Evolutionary conservation across 2,329 filamentous ascomycete genomes (phyloP).

Genomic region (Ophiostoma perfectum): DNA sequence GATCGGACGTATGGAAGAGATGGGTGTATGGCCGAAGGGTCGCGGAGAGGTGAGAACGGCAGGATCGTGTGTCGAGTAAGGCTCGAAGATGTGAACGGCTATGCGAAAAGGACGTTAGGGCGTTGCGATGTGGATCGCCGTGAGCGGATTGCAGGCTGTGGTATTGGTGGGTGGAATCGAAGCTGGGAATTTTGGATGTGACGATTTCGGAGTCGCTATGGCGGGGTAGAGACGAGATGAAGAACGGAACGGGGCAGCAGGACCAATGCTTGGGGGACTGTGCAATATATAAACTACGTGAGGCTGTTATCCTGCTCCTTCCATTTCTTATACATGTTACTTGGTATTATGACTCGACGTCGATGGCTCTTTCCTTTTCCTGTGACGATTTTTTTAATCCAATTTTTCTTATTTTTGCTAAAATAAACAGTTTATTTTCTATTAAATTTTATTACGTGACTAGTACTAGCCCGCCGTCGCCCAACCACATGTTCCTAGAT

Average conservation of each 20-base stretch:
- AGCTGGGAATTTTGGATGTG: background rate
- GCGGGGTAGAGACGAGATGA: slow-evolving; percentile 17
- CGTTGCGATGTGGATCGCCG: slow-evolving; percentile 10
- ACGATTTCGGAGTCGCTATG: slow-evolving; percentile 13
- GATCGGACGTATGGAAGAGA: background rate
- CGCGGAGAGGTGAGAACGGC: slow-evolving; percentile 14
- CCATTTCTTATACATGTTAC: too few species aligned
- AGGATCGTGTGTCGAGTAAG: background rate
- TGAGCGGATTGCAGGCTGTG: slow-evolving; percentile 5
- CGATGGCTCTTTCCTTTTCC: slow-evolving; percentile 8
- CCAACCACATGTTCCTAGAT: slow-evolving; percentile 23
- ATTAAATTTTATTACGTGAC: slow-evolving; percentile 1
- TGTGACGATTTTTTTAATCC: slow-evolving; percentile 16
- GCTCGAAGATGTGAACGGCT: background rate
- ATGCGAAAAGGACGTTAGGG: background rate
- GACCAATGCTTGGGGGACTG: background rate
- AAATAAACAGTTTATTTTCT: slow-evolving; percentile 9
- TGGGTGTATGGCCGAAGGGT: slow-evolving; percentile 1
- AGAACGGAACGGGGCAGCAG: background rate
- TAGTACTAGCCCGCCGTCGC: slow-evolving; percentile 7
- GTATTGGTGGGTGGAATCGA: slow-evolving; percentile 3
- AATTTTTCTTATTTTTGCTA: slow-evolving; percentile 13
- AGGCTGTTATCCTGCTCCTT: background rate
- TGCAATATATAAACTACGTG: too few species aligned
- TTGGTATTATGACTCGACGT: slow-evolving; percentile 16